Evolutionary conservation across 768 basidiomycete species (phyloP), one percentile per base, ranked within the genome.

Genomic region (Mycena vulgaris): DNA sequence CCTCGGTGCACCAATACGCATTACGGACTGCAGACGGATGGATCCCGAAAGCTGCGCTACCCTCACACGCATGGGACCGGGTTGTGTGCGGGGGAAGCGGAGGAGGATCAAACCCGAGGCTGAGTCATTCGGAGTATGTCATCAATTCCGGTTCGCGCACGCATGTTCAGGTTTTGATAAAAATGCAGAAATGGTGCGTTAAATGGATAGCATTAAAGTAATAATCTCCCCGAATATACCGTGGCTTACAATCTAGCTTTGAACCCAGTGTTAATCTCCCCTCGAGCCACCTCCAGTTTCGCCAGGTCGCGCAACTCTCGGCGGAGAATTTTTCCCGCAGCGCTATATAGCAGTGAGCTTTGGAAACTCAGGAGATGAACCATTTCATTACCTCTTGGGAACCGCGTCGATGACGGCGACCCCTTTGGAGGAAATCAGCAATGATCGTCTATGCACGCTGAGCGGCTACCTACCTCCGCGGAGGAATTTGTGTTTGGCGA

Each of bases 261-360:
- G 27, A 59, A 52, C 9, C 21, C 35, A 3, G 35, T 49, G n/a
- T 63, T 14, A 16, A 63, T 59, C 21, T 63, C 47, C 10, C 62
- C 68, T 1, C 68, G 55, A 1, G 53, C 60, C 21, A 28, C 55
- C 65, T 89, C 89, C 31, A 77, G 75, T 72, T 85, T 85, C 3
- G 86, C 89, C 53, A 81, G 76, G n/a, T 85, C 88, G 14, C 89
- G 81, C 35, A 92, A 76, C 60, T 90, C 83, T n/a, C 88, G 84
- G 51, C 90, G 81, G 25, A 92, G 72, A 67, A 92, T 92, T 79
- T 92, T 92, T 0, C 91, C 91, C 28, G 89, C 83, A 7, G 90
- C 85, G 52, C 89, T 90, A 57, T 7, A 33, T 71, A 47, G 17
- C 47, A 33, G 27, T 35, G 37, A 51, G 17, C 27, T 28, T 57